These are phyloP conservation scores for Picea glauca DNA, from an alignment of 75 land plant species.

Conservation along the genomic window DNA sequence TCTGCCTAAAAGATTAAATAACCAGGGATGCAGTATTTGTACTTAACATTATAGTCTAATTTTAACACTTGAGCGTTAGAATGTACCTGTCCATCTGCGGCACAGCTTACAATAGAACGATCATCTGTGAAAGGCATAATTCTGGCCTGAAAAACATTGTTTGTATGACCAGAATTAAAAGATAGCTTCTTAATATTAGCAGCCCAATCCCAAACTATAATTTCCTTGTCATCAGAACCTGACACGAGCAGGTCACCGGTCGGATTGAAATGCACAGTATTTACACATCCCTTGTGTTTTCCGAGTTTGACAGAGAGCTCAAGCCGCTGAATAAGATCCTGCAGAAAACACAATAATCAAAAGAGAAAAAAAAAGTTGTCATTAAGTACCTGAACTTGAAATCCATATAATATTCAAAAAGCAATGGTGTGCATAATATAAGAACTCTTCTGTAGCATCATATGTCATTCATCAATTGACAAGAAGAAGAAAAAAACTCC, in stretches of 20 bases:
- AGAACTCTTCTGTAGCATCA: background rate
- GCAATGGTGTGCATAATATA: background rate
- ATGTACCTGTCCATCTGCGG: conserved; percentile 89
- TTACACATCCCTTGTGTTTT: conserved; percentile 71
- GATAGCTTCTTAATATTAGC: conserved; percentile 39
- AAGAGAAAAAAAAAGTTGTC: background rate
- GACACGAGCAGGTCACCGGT: conserved; percentile 65
- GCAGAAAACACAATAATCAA: conserved; percentile 5
- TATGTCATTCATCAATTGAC: background rate
- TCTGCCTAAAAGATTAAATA: too few relatives aligned
- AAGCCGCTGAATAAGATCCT: conserved; percentile 66
- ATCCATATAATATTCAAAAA: background rate
- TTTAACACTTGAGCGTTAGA: background rate
- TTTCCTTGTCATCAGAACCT: conserved; percentile 75
- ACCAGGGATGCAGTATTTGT: too few relatives aligned
- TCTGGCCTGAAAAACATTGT: conserved; percentile 83
- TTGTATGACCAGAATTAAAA: conserved; percentile 65
- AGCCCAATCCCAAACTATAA: conserved; percentile 79
- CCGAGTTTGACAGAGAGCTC: conserved; percentile 36
- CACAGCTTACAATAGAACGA: conserved; percentile 69
- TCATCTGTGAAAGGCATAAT: conserved; percentile 80
- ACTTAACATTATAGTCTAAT: too few relatives aligned
- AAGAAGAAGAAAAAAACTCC: background rate
- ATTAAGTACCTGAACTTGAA: background rate
- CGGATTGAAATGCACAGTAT: conserved; percentile 63